Evolutionary conservation across 768 basidiomycete species (phyloP).

Genomic region (Gloeostereum incarnatum): DNA sequence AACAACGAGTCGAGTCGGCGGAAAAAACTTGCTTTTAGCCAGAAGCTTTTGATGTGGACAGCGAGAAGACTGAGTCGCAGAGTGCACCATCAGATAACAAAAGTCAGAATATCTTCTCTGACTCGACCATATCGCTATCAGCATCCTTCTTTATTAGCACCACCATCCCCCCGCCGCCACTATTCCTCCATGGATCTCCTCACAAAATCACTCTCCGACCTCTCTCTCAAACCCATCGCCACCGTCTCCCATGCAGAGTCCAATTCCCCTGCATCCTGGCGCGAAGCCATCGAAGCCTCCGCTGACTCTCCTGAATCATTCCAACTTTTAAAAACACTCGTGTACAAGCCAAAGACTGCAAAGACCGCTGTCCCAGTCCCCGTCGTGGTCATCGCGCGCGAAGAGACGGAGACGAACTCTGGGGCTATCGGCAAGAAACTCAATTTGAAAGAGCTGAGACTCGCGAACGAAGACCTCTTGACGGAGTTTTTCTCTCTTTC

Average conservation of each 20-base stretch:
- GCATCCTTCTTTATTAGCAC: too few species aligned
- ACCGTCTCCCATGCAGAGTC: slow-evolving; percentile 50
- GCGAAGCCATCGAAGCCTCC: slow-evolving; percentile 51
- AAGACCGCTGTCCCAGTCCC: slow-evolving; percentile 80
- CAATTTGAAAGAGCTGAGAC: slow-evolving; percentile 77
- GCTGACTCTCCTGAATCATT: slow-evolving; percentile 46
- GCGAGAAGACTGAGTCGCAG: too few species aligned
- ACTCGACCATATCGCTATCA: too few species aligned
- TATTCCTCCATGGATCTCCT: slow-evolving; percentile 25
- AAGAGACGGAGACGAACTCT: slow-evolving; percentile 78
- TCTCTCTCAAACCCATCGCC: slow-evolving; percentile 47
- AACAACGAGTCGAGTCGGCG: too few species aligned
- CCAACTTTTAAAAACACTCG: slow-evolving; percentile 78
- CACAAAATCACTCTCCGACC: slow-evolving; percentile 32
- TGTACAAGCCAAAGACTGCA: slow-evolving; percentile 96
- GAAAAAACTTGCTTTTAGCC: too few species aligned
- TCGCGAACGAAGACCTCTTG: slow-evolving; percentile 82
- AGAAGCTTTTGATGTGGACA: too few species aligned
- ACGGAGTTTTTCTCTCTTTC: slow-evolving; percentile 76
- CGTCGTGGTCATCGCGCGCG: slow-evolving; percentile 79
- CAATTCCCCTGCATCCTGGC: slow-evolving; percentile 70
- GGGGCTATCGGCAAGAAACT: slow-evolving; percentile 70
- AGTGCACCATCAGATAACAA: too few species aligned
- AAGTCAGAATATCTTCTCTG: too few species aligned
- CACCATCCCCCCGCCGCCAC: too few species aligned